phyloP scores from a whole-genome alignment of 139 green algal species.

The Micromonas commoda region DNA sequence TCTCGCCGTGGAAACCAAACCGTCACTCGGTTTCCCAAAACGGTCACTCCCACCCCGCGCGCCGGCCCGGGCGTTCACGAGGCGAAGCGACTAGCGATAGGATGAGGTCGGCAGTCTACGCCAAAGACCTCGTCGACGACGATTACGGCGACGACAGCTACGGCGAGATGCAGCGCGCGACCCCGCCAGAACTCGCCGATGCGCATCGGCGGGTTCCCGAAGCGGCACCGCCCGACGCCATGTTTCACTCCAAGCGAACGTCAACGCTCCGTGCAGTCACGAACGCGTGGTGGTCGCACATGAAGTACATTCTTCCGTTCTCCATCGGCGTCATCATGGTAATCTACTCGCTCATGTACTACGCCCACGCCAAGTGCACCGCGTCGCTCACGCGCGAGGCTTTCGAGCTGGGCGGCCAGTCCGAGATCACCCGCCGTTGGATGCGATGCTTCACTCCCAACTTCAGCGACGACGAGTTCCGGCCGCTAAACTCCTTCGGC shows the following conservation, averaged over 20 bases:
- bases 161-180: no score
- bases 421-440: neutral
- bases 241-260: neutral
- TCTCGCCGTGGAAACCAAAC: no score
- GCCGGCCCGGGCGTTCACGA: no score
- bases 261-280: neutral
- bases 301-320: slow-evolving; percentile 1
- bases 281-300: neutral
- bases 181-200: no score
- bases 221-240: neutral
- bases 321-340: neutral
- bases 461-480: neutral
- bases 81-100: no score
- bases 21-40: no score
- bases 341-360: neutral
- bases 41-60: no score
- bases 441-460: neutral
- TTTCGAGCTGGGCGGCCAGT: neutral
- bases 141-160: no score
- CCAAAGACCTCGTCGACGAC: no score
- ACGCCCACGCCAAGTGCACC: neutral
- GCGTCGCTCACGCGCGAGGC: neutral
- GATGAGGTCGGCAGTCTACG: no score
- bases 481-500: neutral
- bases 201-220: no score